Percentiles rank a stretch among this genome's conserved stretches.
Conservation (phyloP, 169 alveolate species). For the Amoebophrya sp. region DNA sequence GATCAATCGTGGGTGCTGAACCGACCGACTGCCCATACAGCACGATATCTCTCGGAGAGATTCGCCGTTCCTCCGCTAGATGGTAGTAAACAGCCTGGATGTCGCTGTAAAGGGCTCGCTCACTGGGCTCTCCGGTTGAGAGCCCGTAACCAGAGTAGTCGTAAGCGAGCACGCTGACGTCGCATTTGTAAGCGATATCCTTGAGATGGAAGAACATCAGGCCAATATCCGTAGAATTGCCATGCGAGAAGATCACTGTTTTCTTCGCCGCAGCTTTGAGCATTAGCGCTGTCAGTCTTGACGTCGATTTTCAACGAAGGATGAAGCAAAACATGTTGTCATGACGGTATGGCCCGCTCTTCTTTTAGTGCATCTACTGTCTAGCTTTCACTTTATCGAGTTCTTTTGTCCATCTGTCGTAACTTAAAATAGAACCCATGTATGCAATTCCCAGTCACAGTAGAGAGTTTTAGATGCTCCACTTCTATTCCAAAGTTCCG, state of each 20-base stretch:
- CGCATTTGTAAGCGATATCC: not conserved
- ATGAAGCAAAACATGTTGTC: no score
- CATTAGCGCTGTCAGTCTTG: no score
- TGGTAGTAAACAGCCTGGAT: not conserved
- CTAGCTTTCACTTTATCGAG: no score
- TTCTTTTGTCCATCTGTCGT: no score
- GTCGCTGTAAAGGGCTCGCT: not conserved
- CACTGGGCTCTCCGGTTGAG: not conserved
- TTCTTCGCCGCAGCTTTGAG: no score
- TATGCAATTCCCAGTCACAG: no score
- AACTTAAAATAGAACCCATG: no score
- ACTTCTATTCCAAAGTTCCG: no score
- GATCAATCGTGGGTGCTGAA: not conserved
- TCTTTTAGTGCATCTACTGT: no score
- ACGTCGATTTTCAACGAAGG: no score
- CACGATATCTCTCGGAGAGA: not conserved
- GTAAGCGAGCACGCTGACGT: not conserved
- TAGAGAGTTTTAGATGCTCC: no score
- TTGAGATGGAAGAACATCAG: not conserved
- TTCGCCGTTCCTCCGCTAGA: not conserved
- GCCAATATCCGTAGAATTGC: not conserved
- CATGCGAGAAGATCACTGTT: not conserved
- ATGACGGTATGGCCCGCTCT: no score
- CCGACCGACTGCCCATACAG: not conserved
- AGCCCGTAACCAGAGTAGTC: not conserved